Evolutionary conservation across 208 protist species (phyloP), one percentile per base, ranked within the genome.

Genomic region (Crithidia acanthocephali): DNA sequence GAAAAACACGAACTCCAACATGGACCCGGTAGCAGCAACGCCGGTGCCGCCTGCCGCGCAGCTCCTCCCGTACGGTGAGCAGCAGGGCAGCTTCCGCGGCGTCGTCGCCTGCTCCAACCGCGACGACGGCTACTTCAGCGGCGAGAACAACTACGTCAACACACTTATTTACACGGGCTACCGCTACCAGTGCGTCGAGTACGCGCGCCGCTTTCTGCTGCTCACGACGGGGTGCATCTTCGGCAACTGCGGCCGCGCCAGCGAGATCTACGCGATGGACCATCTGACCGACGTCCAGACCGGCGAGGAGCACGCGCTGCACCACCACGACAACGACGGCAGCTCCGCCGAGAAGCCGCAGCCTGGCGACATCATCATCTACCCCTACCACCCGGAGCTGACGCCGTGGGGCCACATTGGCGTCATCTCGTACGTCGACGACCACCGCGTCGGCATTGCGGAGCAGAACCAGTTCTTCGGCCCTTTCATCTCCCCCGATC

Each of bases 151-250:
- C 73, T 92, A 92, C 70, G 73, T 92, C 20, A 74, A 91, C 51
- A 48, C 72, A 28, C 22, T 80, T 40, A 77, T 94, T 35, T 92
- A 85, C 68, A 92, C 89, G 23, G 89, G 89, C 22, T 94, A 76
- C 76, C 84, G 86, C 35, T 92, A 94, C 68, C 89, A 94, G 51
- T 94, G 86, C 62, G 86, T 94, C 61, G 84, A 94, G 73, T 94
- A 87, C 77, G 89, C 86, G 9, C 81, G 89, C 25, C 86, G 89
- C 15, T 92, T 89, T 68, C 52, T 94, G 57, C 62, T 94, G 63
- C 80, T 88, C 25, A 90, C 86, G 52, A 90, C 83, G 32, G 89
- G 89, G 57, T 91, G 83, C 73, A 65, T 89, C 44, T 94, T 94
- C 61, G 82, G 53, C 56, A 80, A 76, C 67, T 94, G 86, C 66